Conservation (phyloP, 2,329 filamentous ascomycete species). For the Phialophora verrucosa region DNA sequence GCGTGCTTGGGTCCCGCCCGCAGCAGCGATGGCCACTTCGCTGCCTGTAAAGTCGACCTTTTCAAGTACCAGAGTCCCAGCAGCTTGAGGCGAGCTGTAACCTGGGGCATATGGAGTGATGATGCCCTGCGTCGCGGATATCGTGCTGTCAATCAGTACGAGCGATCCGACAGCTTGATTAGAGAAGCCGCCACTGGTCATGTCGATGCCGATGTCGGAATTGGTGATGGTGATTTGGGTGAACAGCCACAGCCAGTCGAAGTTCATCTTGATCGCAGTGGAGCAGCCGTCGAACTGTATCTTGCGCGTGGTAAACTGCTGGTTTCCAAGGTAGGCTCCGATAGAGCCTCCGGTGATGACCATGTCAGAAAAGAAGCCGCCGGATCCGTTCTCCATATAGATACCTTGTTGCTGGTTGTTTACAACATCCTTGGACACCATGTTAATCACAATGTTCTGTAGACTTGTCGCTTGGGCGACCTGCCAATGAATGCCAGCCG, state of each 20-base stretch:
- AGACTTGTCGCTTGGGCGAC: constrained; percentile 74
- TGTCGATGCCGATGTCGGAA: constrained; percentile 59
- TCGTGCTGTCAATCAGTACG: constrained; percentile 62
- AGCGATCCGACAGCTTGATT: constrained; percentile 60
- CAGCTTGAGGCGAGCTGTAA: constrained; percentile 51
- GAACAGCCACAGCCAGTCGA: constrained; percentile 67
- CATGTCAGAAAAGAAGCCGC: constrained; percentile 65
- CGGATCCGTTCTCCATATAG: constrained; percentile 70
- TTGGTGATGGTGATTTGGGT: constrained; percentile 59
- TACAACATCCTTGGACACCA: constrained; percentile 58
- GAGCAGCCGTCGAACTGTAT: constrained; percentile 57
- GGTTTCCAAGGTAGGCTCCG: constrained; percentile 66
- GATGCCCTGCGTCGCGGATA: constrained; percentile 60
- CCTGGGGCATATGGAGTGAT: constrained; percentile 51
- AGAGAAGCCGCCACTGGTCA: constrained; percentile 49
- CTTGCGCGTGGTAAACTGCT: constrained; percentile 68
- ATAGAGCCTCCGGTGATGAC: constrained; percentile 66
- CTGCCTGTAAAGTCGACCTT: constrained; percentile 61
- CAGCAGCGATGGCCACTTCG: constrained; percentile 50
- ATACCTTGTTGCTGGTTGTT: constrained; percentile 63
- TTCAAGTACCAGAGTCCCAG: constrained; percentile 61
- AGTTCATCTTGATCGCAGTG: constrained; percentile 60
- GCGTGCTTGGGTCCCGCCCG: constrained; percentile 44
- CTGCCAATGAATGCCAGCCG: constrained; percentile 75
- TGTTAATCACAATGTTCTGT: constrained; percentile 76